Percentiles rank a stretch among this genome's conserved stretches.
Conservation (phyloP, 2,329 filamentous ascomycete species). For the Paecilomyces formosus region DNA sequence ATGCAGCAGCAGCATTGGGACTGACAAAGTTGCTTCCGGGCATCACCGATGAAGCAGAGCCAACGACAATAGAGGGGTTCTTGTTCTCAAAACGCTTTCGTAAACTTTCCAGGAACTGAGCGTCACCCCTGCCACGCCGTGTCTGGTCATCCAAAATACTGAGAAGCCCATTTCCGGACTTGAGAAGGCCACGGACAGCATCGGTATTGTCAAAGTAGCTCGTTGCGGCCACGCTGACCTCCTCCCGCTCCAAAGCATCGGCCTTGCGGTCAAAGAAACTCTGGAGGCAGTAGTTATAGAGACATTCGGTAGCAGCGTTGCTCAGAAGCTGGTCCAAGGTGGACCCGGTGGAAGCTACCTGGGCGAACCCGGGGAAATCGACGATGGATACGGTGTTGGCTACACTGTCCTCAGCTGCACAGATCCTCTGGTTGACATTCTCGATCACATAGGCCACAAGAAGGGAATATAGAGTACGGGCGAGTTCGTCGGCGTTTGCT, state of each 20-base stretch:
- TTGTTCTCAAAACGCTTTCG: conserved; percentile 91
- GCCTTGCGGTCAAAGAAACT: conserved; percentile 95
- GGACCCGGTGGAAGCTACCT: conserved; percentile 74
- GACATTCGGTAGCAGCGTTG: conserved; percentile 84
- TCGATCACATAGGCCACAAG: conserved; percentile 93
- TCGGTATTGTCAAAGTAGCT: conserved; percentile 98
- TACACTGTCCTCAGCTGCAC: conserved; percentile 78
- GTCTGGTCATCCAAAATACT: conserved; percentile 96
- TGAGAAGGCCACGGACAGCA: conserved; percentile 83
- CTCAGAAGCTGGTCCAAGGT: conserved; percentile 86
- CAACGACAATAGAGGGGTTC: conserved; percentile 80
- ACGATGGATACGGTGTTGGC: conserved; percentile 91
- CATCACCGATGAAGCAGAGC: conserved; percentile 64
- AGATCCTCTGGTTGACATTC: conserved; percentile 81
- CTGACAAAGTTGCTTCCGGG: conserved; percentile 87
- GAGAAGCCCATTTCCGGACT: conserved; percentile 83
- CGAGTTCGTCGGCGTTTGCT: conserved; percentile 87
- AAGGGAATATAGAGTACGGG: conserved; percentile 85
- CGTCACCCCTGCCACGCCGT: conserved; percentile 76
- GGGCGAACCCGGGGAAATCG: conserved; percentile 92
- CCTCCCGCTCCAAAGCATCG: conserved; percentile 87
- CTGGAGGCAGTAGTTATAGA: conserved; percentile 89
- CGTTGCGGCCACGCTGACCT: conserved; percentile 80
- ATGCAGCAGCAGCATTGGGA: conserved; percentile 69
- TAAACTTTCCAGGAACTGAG: conserved; percentile 83